These are phyloP conservation scores for Pyrus bretschneideri DNA, from an alignment of 306 rosid species.

Conservation along the genomic window DNA sequence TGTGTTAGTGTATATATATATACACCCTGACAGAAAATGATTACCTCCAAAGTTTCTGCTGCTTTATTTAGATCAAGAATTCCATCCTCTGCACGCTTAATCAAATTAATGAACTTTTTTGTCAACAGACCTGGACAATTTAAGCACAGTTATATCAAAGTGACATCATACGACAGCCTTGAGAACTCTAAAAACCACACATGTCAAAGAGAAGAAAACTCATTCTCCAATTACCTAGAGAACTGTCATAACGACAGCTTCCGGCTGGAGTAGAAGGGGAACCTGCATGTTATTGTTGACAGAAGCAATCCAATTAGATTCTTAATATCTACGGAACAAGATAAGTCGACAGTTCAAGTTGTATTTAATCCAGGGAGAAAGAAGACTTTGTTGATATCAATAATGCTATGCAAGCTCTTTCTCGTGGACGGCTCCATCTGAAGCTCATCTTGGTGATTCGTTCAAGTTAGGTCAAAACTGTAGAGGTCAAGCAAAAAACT, in stretches of 20 bases:
- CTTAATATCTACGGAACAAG: background rate
- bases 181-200: slow-evolving; percentile 11
- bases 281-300: slow-evolving; percentile 36
- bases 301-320: background rate
- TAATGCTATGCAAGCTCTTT: slow-evolving; percentile 6
- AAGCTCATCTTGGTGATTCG: slow-evolving; percentile 1
- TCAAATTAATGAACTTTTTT: slow-evolving; percentile 85
- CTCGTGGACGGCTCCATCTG: slow-evolving; percentile 7
- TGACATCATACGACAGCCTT: slow-evolving; percentile 14
- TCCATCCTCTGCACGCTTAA: slow-evolving; percentile 90
- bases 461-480: background rate
- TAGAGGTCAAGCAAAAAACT: background rate
- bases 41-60: slow-evolving; percentile 90
- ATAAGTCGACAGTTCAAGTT: background rate
- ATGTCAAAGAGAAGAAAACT: slow-evolving; percentile 10
- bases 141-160: slow-evolving; percentile 29
- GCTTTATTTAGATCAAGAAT: slow-evolving; percentile 94
- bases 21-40: background rate
- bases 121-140: slow-evolving; percentile 82
- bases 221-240: slow-evolving; percentile 59
- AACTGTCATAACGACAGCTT: slow-evolving; percentile 90
- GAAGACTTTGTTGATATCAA: background rate
- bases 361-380: background rate
- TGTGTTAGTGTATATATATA: background rate
- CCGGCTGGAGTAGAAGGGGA: slow-evolving; percentile 90